Conservation (phyloP, 2,329 filamentous ascomycete species). For the Ceratocystis smalleyi region DNA sequence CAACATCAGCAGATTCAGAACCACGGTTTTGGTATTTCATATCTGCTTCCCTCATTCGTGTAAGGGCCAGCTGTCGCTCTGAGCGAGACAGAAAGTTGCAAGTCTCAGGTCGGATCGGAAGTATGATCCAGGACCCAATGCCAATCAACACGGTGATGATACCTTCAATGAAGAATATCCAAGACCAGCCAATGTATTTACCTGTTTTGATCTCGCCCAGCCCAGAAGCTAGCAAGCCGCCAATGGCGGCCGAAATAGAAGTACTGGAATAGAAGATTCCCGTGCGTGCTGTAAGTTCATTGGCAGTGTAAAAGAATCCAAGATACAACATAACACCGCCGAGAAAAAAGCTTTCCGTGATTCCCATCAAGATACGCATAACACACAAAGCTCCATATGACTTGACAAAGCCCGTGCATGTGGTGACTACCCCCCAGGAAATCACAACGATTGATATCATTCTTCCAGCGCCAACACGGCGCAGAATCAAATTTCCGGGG, state of each 20-base stretch:
- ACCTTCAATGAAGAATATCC: conserved; percentile 33
- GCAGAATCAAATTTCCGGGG: conserved; percentile 20
- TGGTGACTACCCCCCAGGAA: conserved; percentile 20
- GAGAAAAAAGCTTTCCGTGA: conserved; percentile 20
- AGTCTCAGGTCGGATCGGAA: conserved; percentile 28
- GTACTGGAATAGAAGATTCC: conserved; percentile 38
- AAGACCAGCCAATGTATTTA: conserved; percentile 29
- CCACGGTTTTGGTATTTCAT: conserved; percentile 1
- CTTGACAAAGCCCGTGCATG: conserved; percentile 19
- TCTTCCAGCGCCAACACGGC: conserved; percentile 18
- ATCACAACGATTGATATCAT: conserved; percentile 19
- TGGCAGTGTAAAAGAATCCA: conserved; percentile 20
- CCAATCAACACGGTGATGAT: conserved; percentile 25
- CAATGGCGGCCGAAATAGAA: conserved; percentile 51
- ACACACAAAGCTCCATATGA: conserved; percentile 19
- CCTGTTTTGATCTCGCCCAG: conserved; percentile 27
- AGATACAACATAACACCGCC: conserved; percentile 20
- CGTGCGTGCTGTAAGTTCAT: conserved; percentile 20
- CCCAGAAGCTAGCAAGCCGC: conserved; percentile 30
- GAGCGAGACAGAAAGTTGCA: conserved; percentile 27
- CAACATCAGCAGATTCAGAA: neutral
- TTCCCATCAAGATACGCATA: conserved; percentile 19
- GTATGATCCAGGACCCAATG: conserved; percentile 24
- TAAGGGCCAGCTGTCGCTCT: conserved; percentile 26
- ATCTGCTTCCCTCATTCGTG: conserved; percentile 18